Conservation (phyloP, 2,329 filamentous ascomycete species). For the Pseudogymnoascus sp. region DNA sequence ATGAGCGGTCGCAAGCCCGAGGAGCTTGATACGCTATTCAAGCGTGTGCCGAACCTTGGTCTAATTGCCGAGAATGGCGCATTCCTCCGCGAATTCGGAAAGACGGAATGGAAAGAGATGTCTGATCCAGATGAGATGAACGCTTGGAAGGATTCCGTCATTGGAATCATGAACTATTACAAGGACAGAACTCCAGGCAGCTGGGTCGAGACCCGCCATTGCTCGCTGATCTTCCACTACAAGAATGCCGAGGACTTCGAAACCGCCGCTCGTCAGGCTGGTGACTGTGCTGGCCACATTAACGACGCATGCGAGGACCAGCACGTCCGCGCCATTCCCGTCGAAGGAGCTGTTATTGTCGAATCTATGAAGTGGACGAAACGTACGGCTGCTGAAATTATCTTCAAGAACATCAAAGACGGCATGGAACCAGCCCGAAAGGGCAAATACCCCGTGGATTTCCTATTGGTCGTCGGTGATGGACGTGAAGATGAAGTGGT, state of each 20-base stretch:
- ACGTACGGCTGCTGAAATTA: conserved; percentile 67
- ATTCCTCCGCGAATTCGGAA: conserved; percentile 67
- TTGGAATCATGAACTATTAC: conserved; percentile 79
- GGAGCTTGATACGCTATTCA: conserved; percentile 81
- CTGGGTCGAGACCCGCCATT: conserved; percentile 83
- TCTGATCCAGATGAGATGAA: conserved; percentile 62
- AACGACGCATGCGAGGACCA: conserved; percentile 85
- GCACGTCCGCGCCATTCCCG: conserved; percentile 72
- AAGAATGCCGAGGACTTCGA: conserved; percentile 71
- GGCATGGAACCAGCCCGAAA: conserved; percentile 29
- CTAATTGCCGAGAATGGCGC: conserved; percentile 93
- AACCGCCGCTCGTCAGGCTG: conserved; percentile 68
- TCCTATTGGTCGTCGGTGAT: conserved; percentile 82
- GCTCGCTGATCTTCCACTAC: conserved; percentile 86
- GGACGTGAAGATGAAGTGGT: conserved; percentile 89
- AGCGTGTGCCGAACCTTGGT: conserved; percentile 72
- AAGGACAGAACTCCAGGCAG: conserved; percentile 81
- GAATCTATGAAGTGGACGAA: conserved; percentile 86
- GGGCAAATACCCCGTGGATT: conserved; percentile 53
- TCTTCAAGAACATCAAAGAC: conserved; percentile 53
- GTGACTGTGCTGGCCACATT: conserved; percentile 88
- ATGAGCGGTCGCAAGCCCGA: conserved; percentile 87
- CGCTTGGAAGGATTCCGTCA: conserved; percentile 77
- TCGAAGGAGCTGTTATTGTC: conserved; percentile 73
- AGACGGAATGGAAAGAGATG: conserved; percentile 67